These are phyloP conservation scores for Taphrina communis DNA, from an alignment of 1,139 yeast species.

Conservation along the genomic window DNA sequence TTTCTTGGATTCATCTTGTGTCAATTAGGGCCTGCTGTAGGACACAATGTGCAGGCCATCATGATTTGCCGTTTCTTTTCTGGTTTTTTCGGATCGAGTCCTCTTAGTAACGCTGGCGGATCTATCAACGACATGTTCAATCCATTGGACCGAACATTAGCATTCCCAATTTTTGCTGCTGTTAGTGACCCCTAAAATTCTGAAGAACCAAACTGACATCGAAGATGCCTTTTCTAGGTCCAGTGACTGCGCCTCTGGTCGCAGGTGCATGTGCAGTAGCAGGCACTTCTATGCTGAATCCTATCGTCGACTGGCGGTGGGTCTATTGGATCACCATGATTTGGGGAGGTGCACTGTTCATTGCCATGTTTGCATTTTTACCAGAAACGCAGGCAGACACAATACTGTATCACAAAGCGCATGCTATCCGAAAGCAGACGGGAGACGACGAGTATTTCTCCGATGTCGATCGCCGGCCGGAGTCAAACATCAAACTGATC, in stretches of 20 bases:
- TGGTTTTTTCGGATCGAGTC: constrained; percentile 83
- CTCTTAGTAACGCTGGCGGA: constrained; percentile 86
- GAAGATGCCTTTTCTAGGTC: constrained; percentile 19
- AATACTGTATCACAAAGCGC: constrained; percentile 64
- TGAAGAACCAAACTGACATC: no score
- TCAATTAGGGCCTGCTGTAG: constrained; percentile 56
- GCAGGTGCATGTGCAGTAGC: constrained; percentile 24
- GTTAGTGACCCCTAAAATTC: constrained; percentile 45
- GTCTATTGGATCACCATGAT: constrained; percentile 60
- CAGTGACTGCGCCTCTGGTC: constrained; percentile 12
- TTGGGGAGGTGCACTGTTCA: constrained; percentile 59
- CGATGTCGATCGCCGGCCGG: constrained; percentile 17
- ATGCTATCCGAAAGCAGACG: constrained; percentile 53
- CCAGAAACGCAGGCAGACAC: constrained; percentile 91
- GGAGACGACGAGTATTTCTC: constrained; percentile 38
- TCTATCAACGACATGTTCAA: constrained; percentile 75
- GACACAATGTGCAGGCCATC: constrained; percentile 57
- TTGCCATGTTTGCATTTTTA: constrained; percentile 61
- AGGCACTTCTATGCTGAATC: constrained; percentile 20
- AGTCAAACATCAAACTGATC: constrained; percentile 1
- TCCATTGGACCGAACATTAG: constrained; percentile 70
- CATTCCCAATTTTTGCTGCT: constrained; percentile 54
- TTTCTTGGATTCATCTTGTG: constrained; percentile 67
- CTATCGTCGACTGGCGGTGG: constrained; percentile 55
- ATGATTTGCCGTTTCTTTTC: constrained; percentile 76